Evolutionary conservation across 257 asterid species (phyloP), one percentile per base, ranked within the genome.

Genomic region (Thymus quinquecostatus): DNA sequence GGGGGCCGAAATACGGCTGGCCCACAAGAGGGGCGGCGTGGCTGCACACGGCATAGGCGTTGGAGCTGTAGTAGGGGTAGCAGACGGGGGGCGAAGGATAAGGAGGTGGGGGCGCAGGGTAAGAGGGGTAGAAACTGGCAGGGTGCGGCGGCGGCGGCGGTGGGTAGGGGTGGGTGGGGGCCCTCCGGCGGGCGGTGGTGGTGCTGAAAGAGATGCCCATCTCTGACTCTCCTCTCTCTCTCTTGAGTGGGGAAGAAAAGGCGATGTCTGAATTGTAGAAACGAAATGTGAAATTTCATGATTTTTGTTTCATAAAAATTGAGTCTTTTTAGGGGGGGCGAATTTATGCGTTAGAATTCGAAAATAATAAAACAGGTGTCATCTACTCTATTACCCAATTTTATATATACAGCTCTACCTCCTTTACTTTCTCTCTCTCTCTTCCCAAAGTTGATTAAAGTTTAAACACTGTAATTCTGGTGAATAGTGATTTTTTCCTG

Each of bases 131-230:
- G 80, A 80, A 76, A 27, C 75, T 82, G 76, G 69, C 43, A 66
- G 78, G 78, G 71, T 75, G 71, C 68, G 77, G 66, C 32, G 36
- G 64, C 57, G 76, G 80, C 69, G 74, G 77, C 65, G 79, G 68
- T 14, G 43, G 64, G 59, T 73, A 60, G 70, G 75, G 80, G 74
- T 73, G 80, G 74, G 78, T 72, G 77, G 66, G 75, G 81, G 77
- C 48, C 65, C 86, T 62, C 48, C 91, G 68, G 72, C 91, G 48
- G 49, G 80, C 45, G 64, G 77, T 33, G 75, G 77, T 75, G 88
- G 79, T 74, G 84, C 93, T 83, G 47, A 83, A 64, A 32, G 90
- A 81, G 70, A 85, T 66, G 55, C 93, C 90, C 93, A 87, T 86
- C 54, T 55, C 41, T 48, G 21, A 21, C 10, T 45, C 6, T 49